A percentile compares a stretch with the other conserved stretches of the same genome.
Conservation (phyloP, 2,329 filamentous ascomycete species). For the Aspergillus sp. region DNA sequence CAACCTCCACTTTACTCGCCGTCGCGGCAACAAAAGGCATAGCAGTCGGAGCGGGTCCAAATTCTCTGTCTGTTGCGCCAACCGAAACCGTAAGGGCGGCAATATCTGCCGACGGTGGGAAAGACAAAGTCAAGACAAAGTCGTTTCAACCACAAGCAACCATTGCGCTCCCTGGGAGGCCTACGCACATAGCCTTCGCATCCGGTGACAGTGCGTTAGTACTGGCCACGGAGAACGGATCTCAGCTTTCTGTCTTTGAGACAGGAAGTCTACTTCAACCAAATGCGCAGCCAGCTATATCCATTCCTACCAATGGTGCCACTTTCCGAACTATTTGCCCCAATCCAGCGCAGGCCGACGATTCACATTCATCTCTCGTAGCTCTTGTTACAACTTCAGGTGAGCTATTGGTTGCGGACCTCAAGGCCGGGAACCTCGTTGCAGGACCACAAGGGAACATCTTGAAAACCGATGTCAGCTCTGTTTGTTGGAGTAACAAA, state of each 20-base stretch:
- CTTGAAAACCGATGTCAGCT: conserved; percentile 74
- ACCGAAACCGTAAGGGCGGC: conserved; percentile 77
- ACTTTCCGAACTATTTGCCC: conserved; percentile 72
- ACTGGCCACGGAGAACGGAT: conserved; percentile 76
- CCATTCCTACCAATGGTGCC: conserved; percentile 74
- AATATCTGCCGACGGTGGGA: conserved; percentile 61
- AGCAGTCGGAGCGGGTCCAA: conserved; percentile 82
- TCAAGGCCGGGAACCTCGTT: conserved; percentile 65
- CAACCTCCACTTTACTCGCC: conserved; percentile 79
- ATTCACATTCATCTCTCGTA: conserved; percentile 63
- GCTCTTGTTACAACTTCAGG: conserved; percentile 79
- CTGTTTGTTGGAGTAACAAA: conserved; percentile 85
- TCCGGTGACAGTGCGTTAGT: conserved; percentile 84
- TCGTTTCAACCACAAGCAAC: conserved; percentile 71
- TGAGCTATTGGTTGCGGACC: conserved; percentile 78
- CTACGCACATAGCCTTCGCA: conserved; percentile 88
- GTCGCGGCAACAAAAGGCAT: conserved; percentile 78
- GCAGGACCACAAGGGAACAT: conserved; percentile 62
- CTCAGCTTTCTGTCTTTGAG: conserved; percentile 81
- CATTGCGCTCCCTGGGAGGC: conserved; percentile 69
- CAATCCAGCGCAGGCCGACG: conserved; percentile 67
- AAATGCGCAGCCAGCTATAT: conserved; percentile 67
- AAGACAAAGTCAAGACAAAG: conserved; percentile 62
- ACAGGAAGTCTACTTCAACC: conserved; percentile 67
- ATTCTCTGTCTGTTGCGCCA: conserved; percentile 71